These are phyloP conservation scores for Didymella pinodella DNA, from an alignment of 2,329 filamentous ascomycete species.

Conservation along the genomic window DNA sequence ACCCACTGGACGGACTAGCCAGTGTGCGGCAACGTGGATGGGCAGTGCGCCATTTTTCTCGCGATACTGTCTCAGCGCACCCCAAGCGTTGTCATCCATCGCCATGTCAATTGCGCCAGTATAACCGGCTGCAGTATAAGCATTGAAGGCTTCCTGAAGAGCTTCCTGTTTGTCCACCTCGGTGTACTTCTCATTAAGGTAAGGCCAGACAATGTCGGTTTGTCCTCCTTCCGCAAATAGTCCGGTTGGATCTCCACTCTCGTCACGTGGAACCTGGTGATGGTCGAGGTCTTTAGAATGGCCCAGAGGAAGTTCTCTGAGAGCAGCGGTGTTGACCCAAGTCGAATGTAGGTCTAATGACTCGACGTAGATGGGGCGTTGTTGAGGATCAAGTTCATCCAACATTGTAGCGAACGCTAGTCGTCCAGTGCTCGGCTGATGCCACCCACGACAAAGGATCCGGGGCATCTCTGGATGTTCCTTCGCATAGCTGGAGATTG, in stretches of 20 bases:
- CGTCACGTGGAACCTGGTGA: conserved; percentile 18
- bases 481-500: conserved; percentile 54
- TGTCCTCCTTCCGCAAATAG: conserved; percentile 23
- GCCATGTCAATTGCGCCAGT: conserved; percentile 64
- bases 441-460: conserved; percentile 59
- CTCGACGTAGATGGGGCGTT: conserved; percentile 60
- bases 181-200: conserved; percentile 55
- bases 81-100: conserved; percentile 24
- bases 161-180: conserved; percentile 56
- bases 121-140: conserved; percentile 59
- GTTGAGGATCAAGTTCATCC: conserved; percentile 55
- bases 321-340: conserved; percentile 60
- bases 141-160: conserved; percentile 54
- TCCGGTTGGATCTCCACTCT: conserved; percentile 19
- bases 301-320: conserved; percentile 57
- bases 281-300: conserved; percentile 34
- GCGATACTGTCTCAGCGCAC: conserved; percentile 45
- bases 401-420: conserved; percentile 56
- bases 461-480: conserved; percentile 53
- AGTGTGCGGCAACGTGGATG: conserved; percentile 60
- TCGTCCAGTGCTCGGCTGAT: conserved; percentile 57
- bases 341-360: conserved; percentile 62
- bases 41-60: conserved; percentile 38
- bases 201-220: conserved; percentile 55
- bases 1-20: conserved; percentile 58